Conservation (phyloP, 768 basidiomycete genomes). For the Roridomyces roridus region DNA sequence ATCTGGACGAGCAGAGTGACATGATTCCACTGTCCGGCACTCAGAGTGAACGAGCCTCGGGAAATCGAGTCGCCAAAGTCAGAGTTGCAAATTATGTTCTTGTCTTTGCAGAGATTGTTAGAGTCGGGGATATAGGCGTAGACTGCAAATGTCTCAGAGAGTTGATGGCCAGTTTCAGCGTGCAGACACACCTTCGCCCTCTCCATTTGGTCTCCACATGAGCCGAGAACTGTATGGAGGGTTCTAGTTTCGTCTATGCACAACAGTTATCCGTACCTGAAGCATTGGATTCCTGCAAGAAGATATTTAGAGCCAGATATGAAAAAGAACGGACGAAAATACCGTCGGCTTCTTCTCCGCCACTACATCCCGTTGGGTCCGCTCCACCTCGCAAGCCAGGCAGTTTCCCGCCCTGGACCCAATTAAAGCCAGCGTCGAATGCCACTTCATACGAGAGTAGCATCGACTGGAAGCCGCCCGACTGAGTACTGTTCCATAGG, state of each 20-base stretch:
- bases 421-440: constrained; percentile 69
- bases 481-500: constrained; percentile 69
- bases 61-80: constrained; percentile 82
- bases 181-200: constrained; percentile 68
- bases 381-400: constrained; percentile 78
- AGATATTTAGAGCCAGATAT: too few relatives aligned
- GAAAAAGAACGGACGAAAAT: too few relatives aligned
- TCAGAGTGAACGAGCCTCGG: constrained; percentile 70
- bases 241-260: too few relatives aligned
- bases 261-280: constrained; percentile 29
- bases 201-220: constrained; percentile 75
- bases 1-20: constrained; percentile 80
- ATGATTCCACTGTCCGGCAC: constrained; percentile 71
- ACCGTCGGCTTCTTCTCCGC: constrained; percentile 68
- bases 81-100: constrained; percentile 66
- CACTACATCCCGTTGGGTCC: constrained; percentile 68
- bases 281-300: constrained; percentile 54
- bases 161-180: background rate
- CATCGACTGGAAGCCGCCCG: constrained; percentile 67
- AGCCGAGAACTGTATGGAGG: constrained; percentile 54
- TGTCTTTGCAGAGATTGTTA: constrained; percentile 61
- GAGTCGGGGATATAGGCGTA: constrained; percentile 81
- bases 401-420: constrained; percentile 64
- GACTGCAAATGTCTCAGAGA: constrained; percentile 46
- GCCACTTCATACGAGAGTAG: constrained; percentile 77